Base-by-base conservation (phyloP, 257 asterid genomes). In the Penstemon newberryi region DNA sequence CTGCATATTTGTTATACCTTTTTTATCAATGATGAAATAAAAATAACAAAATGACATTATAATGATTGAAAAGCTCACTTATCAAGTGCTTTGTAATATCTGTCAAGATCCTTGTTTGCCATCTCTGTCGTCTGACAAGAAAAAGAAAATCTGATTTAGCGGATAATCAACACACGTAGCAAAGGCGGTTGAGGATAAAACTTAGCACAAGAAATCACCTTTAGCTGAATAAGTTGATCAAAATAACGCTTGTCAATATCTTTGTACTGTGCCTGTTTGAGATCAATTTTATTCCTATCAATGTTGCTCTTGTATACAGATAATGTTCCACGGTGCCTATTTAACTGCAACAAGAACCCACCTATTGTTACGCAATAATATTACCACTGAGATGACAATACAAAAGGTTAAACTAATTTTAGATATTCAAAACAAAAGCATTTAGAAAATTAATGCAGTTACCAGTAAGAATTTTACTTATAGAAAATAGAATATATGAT, bases 61-160 rank as follows among this genome's bases (percentile, higher is more conserved):
- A 25, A 25, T 25, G 33, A 63, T 51, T 42, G 55, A 69, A 82
- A 71, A 52, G 72, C 97, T 93, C 71, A 90, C 97, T 90, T 93
- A 81, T 93, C 99, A 70, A 93, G 96, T 52, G 99, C 99, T 73
- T 80, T 87, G 76, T 90, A 88, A 77, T 93, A 93, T 85, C 92
- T 84, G 80, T 93, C 98, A 25, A 93, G 89, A 76, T 94, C 99
- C 91, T 94, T 94, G 81, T 91, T 94, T 78, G 99, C 99, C 99
- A 94, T 94, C 89, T 94, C 99, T 64, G 96, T 89, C 37, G 96
- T 91, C 99, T 94, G 87, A 52, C 70, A 80, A 45, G 58, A 55
- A 53, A 74, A 52, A 74, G 72, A 70, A 53, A 49, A 50, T n/a
- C 69, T 41, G 38, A 56, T 67, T 64, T 56, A 56, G 51, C 41